A percentile compares a stretch with the other conserved stretches of the same genome.
Conservation (phyloP, 306 rosid genomes). For the Delonix regia region DNA sequence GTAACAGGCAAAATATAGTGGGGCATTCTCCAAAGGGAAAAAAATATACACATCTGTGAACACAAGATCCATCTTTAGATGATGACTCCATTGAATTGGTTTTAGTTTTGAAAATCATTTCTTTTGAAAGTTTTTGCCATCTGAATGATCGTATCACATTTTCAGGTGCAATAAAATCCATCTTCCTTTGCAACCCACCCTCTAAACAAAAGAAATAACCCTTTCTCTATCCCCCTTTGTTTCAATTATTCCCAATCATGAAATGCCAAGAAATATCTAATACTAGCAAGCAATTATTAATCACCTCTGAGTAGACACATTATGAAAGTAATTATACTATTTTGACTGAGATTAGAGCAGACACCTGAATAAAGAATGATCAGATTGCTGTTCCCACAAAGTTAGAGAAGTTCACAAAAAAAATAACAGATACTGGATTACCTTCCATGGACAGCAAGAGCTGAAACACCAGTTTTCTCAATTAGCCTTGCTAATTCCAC, state of each 20-base stretch:
- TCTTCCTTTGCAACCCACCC: neutral
- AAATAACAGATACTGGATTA: slow-evolving; percentile 33
- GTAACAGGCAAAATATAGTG: neutral
- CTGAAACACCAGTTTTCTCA: slow-evolving; percentile 90
- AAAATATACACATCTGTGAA: neutral
- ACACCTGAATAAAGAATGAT: slow-evolving; percentile 7
- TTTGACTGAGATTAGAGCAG: slow-evolving; percentile 6
- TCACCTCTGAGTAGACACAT: neutral
- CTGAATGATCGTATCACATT: neutral
- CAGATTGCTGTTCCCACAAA: neutral
- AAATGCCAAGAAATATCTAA: neutral
- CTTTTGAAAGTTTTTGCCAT: neutral
- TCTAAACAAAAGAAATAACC: neutral
- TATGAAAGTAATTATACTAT: slow-evolving; percentile 19
- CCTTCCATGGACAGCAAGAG: slow-evolving; percentile 96
- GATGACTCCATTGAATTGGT: neutral
- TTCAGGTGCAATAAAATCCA: neutral
- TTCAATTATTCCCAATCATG: neutral
- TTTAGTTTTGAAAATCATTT: neutral
- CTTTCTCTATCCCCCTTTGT: neutral
- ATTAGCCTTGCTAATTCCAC: slow-evolving; percentile 85
- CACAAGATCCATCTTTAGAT: neutral
- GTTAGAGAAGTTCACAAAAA: neutral
- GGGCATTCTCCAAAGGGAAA: neutral
- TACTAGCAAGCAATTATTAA: neutral